Conservation (phyloP, 2,329 filamentous ascomycete species). For the Penicillium sp. region DNA sequence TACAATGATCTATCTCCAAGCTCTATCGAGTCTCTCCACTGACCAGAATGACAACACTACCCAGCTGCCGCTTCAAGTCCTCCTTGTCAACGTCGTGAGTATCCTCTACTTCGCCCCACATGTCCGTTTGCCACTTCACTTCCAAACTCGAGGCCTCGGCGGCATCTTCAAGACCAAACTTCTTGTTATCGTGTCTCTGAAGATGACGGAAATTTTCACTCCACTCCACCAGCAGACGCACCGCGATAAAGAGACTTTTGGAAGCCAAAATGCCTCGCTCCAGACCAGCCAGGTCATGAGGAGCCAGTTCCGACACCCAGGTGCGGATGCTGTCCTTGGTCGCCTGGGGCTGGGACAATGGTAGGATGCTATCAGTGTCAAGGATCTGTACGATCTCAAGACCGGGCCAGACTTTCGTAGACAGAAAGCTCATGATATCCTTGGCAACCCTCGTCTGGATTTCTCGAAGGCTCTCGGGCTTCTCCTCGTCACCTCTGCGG, state of each 20-base stretch:
- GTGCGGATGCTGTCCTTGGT: conserved; percentile 72
- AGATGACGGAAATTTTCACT: conserved; percentile 64
- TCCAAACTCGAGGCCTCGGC: conserved; percentile 73
- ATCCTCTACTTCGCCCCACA: conserved; percentile 97
- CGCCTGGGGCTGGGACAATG: conserved; percentile 64
- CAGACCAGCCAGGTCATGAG: conserved; percentile 79
- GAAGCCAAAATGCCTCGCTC: conserved; percentile 79
- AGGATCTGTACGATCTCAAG: conserved; percentile 74
- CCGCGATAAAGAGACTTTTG: conserved; percentile 78
- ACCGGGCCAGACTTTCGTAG: conserved; percentile 74
- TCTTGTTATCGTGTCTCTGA: conserved; percentile 36
- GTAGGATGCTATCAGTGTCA: conserved; percentile 71
- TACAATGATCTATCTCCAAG: background rate
- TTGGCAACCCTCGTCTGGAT: conserved; percentile 66
- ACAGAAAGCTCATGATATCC: conserved; percentile 68
- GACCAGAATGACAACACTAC: conserved; percentile 78
- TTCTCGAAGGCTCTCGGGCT: conserved; percentile 60
- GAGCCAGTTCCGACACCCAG: conserved; percentile 68
- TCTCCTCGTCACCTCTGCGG: conserved; percentile 43
- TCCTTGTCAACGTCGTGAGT: conserved; percentile 95
- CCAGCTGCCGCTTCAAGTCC: conserved; percentile 80
- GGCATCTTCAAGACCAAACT: conserved; percentile 79
- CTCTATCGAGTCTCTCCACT: conserved; percentile 49
- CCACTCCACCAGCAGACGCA: conserved; percentile 79
- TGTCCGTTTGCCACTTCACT: conserved; percentile 80